Conservation (phyloP, 345 rosid genomes). For the Eutrema japonicum region DNA sequence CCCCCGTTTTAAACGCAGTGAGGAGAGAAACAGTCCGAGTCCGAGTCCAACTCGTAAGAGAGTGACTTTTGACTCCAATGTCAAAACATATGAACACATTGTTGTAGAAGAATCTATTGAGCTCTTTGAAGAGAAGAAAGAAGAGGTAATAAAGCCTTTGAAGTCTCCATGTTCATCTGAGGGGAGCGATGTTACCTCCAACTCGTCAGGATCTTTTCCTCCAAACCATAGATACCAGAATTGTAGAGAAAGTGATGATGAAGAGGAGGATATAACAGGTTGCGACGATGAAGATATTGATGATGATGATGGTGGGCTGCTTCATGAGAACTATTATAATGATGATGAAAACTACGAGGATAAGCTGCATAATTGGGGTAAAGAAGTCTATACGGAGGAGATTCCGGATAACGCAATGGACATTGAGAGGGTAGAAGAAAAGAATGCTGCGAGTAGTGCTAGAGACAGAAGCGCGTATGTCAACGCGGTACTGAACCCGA, state of each 20-base stretch:
- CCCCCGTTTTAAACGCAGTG: slow-evolving; percentile 33
- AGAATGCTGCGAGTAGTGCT: slow-evolving; percentile 29
- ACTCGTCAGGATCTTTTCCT: slow-evolving; percentile 65
- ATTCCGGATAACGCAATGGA: slow-evolving; percentile 40
- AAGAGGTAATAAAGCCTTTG: slow-evolving; percentile 34
- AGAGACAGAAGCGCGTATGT: slow-evolving; percentile 65
- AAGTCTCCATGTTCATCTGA: slow-evolving; percentile 57
- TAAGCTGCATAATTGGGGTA: slow-evolving; percentile 18
- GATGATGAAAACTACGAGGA: slow-evolving; percentile 42
- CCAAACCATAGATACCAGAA: slow-evolving; percentile 74
- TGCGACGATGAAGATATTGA: slow-evolving; percentile 49
- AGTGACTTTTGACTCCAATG: slow-evolving; percentile 77
- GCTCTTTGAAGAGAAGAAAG: slow-evolving; percentile 43
- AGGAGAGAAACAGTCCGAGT: slow-evolving; percentile 47
- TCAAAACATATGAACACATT: slow-evolving; percentile 69
- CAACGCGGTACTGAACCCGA: slow-evolving; percentile 77
- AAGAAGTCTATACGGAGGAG: slow-evolving; percentile 41
- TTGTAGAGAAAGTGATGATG: slow-evolving; percentile 73
- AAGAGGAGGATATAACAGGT: slow-evolving; percentile 55
- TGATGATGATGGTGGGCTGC: slow-evolving; percentile 26
- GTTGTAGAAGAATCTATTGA: slow-evolving; percentile 49
- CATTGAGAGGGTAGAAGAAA: not conserved
- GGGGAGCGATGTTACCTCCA: slow-evolving; percentile 56
- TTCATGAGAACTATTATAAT: slow-evolving; percentile 39
- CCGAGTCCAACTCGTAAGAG: slow-evolving; percentile 55